Evolutionary conservation across 208 protist genomes (phyloP).

Genomic region (Crithidia expoeki): DNA sequence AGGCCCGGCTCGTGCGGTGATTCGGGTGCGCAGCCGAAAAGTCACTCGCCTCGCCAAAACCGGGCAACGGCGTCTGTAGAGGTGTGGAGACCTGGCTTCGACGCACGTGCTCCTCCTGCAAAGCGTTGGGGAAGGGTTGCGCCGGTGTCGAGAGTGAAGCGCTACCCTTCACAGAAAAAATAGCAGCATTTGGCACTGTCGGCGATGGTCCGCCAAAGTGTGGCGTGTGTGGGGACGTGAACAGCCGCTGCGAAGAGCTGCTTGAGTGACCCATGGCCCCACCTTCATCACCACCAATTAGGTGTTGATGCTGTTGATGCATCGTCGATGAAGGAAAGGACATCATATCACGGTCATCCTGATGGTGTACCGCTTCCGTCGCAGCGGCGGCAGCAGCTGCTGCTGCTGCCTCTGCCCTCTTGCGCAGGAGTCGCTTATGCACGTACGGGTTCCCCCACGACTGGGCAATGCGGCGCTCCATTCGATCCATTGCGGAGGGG

Average conservation of each 20-base stretch:
- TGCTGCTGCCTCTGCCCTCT: conserved; percentile 20
- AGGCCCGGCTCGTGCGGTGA: neutral
- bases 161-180: neutral
- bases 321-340: neutral
- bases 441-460: conserved; percentile 85
- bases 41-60: neutral
- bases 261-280: neutral
- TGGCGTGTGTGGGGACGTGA: neutral
- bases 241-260: neutral
- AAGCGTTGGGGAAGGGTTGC: neutral
- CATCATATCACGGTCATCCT: neutral
- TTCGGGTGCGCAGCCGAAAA: too few species aligned
- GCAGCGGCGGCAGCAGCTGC: conserved; percentile 10
- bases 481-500: conserved; percentile 34
- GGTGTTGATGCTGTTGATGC: neutral
- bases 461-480: conserved; percentile 63
- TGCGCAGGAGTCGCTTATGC: conserved; percentile 46
- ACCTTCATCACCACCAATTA: neutral
- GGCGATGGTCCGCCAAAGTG: neutral
- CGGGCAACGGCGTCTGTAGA: neutral
- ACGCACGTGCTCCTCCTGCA: neutral
- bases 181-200: neutral
- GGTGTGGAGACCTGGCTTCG: neutral
- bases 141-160: neutral
- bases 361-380: neutral